Percentiles rank a stretch among this genome's conserved stretches.
These are phyloP conservation scores for Aspergillus sp. DNA, from an alignment of 2,329 filamentous ascomycete species.

Conservation along the genomic window DNA sequence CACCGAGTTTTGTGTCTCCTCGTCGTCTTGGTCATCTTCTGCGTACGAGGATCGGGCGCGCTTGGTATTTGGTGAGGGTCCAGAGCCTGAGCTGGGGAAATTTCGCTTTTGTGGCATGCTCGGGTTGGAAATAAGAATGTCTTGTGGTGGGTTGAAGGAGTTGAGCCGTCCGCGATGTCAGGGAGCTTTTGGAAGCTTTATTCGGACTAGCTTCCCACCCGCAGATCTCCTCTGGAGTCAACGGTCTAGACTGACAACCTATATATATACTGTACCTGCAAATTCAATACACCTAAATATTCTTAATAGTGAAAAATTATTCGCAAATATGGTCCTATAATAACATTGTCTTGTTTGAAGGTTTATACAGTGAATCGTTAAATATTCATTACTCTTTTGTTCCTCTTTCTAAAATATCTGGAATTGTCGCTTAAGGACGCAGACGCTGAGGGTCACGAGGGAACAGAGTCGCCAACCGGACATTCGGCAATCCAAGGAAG, in stretches of 20 bases:
- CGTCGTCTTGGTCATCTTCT: slow-evolving; percentile 29
- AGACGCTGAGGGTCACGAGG: slow-evolving; percentile 62
- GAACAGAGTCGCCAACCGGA: slow-evolving; percentile 62
- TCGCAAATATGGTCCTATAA: background rate
- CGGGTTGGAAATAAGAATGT: background rate
- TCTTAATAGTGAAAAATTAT: background rate
- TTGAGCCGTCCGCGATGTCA: background rate
- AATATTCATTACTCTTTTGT: slow-evolving; percentile 15
- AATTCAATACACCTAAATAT: too few species aligned
- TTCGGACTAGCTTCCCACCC: background rate
- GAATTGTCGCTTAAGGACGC: slow-evolving; percentile 33
- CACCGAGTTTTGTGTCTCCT: slow-evolving; percentile 11
- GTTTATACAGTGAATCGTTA: slow-evolving; percentile 14
- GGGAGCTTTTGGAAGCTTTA: background rate
- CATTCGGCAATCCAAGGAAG: slow-evolving; percentile 64
- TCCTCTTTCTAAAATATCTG: background rate
- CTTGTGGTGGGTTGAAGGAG: background rate
- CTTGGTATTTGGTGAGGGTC: slow-evolving; percentile 26
- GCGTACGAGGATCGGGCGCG: slow-evolving; percentile 30
- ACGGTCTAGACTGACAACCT: background rate
- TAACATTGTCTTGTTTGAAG: background rate
- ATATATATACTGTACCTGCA: too few species aligned
- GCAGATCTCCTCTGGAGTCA: background rate
- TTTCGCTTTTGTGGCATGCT: slow-evolving; percentile 38
- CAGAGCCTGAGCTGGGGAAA: slow-evolving; percentile 17